Conservation (phyloP, 1,139 yeast species). For the Yamadazyma triangularis region DNA sequence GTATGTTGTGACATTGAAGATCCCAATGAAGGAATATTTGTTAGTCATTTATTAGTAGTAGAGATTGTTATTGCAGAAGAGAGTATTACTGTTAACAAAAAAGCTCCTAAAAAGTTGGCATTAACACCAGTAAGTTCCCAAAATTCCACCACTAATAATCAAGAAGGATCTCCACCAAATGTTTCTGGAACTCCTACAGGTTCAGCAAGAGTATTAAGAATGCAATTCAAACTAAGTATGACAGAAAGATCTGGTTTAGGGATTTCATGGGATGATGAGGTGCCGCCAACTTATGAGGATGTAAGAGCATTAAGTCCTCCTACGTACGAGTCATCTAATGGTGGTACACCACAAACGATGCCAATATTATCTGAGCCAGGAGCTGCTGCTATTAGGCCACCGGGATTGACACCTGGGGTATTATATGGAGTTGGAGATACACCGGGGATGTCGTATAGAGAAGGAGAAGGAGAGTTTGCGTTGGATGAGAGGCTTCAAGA, state of each 20-base stretch:
- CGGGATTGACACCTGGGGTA: conserved; percentile 31
- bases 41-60: conserved; percentile 68
- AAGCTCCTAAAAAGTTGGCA: conserved; percentile 12
- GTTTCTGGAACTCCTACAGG: conserved; percentile 82
- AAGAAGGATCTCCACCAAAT: conserved; percentile 9
- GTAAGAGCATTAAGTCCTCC: conserved; percentile 86
- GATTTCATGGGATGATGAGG: conserved; percentile 98
- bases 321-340: conserved; percentile 45
- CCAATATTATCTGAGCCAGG: conserved; percentile 11
- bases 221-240: conserved; percentile 80
- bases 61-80: conserved; percentile 96
- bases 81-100: conserved; percentile 37
- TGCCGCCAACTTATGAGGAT: conserved; percentile 92
- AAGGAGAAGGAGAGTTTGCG: conserved; percentile 23
- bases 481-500: conserved; percentile 35
- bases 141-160: conserved; percentile 12
- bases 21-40: conserved; percentile 71
- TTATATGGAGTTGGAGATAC: conserved; percentile 44
- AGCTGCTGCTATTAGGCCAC: conserved; percentile 9
- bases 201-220: conserved; percentile 86
- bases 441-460: conserved; percentile 21
- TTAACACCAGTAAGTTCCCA: conserved; percentile 26
- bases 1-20: conserved; percentile 81
- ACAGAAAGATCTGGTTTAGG: conserved; percentile 95
- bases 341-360: conserved; percentile 17